Percentiles rank a stretch among this genome's conserved stretches.
phyloP scores from a whole-genome alignment of 495 filamentous ascomycete species.

The Penicillium canariense region DNA sequence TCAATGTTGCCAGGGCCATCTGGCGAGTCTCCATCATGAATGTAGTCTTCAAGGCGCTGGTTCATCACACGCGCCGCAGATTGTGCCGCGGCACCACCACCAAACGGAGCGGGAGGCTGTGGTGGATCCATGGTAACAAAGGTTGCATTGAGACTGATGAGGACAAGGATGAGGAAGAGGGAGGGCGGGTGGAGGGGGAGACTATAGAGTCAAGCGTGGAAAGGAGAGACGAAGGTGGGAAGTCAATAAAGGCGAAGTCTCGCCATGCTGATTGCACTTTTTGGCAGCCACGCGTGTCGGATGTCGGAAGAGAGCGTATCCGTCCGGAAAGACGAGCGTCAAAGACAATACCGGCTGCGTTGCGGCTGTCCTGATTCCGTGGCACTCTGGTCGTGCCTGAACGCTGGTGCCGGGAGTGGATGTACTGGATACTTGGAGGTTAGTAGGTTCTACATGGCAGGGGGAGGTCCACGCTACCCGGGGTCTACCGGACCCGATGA shows the following conservation, averaged over 20 bases:
- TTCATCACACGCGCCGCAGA: constrained; percentile 11
- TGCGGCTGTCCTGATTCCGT: background rate
- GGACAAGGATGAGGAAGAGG: background rate
- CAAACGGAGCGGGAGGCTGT: constrained; percentile 24
- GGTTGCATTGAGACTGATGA: constrained; percentile 2
- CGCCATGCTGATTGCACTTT: background rate
- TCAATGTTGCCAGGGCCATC: constrained; percentile 17
- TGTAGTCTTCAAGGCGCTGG: constrained; percentile 8
- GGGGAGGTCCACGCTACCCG: background rate
- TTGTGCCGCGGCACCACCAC: constrained; percentile 7
- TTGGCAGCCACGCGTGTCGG: constrained; percentile 6
- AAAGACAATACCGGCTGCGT: background rate
- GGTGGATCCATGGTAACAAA: constrained; percentile 8
- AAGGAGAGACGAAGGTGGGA: background rate
- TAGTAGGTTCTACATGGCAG: background rate
- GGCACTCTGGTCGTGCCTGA: no score
- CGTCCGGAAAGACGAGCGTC: background rate
- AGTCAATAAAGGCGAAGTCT: no score
- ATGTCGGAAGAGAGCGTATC: constrained; percentile 5
- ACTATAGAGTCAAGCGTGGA: background rate
- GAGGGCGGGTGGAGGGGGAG: background rate
- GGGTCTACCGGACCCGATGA: background rate
- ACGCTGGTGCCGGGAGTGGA: background rate
- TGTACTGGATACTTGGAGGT: background rate
- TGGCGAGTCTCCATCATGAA: background rate